Evolutionary conservation across 164 flowering plant species (phyloP).

Genomic region (Macadamia tetraphylla): DNA sequence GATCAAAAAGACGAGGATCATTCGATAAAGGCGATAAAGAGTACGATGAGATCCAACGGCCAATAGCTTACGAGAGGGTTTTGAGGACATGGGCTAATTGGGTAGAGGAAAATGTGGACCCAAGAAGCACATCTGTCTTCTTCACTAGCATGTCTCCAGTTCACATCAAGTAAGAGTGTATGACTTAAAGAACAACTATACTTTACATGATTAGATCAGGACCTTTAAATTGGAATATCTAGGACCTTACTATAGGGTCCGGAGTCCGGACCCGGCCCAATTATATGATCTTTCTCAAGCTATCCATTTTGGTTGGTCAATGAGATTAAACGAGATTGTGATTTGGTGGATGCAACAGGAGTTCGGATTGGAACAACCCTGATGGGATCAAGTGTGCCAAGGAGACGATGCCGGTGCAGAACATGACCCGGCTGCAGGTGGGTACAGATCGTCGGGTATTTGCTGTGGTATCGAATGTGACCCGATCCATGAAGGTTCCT

Average conservation of each 20-base stretch:
- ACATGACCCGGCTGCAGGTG: conserved; percentile 46
- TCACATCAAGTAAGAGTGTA: conserved; percentile 70
- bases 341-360: conserved; percentile 34
- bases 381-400: conserved; percentile 72
- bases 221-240: too few species aligned
- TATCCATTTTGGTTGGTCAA: too few species aligned
- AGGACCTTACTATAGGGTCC: too few species aligned
- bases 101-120: conserved; percentile 75
- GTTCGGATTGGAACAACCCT: conserved; percentile 81
- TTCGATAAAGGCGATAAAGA: conserved; percentile 75
- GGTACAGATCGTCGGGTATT: conserved; percentile 68
- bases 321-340: not conserved
- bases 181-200: too few species aligned
- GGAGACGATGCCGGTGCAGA: conserved; percentile 64
- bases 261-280: too few species aligned
- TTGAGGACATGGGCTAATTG: conserved; percentile 87
- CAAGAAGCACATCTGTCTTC: conserved; percentile 70
- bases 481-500: conserved; percentile 48
- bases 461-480: conserved; percentile 47
- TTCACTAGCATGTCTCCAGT: conserved; percentile 94
- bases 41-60: conserved; percentile 83
- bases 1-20: conserved; percentile 61
- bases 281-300: too few species aligned
- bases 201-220: too few species aligned
- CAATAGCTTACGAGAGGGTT: conserved; percentile 67